Evolutionary conservation across 2,329 filamentous ascomycete species (phyloP).

Genomic region (Diaporthe longicolla): DNA sequence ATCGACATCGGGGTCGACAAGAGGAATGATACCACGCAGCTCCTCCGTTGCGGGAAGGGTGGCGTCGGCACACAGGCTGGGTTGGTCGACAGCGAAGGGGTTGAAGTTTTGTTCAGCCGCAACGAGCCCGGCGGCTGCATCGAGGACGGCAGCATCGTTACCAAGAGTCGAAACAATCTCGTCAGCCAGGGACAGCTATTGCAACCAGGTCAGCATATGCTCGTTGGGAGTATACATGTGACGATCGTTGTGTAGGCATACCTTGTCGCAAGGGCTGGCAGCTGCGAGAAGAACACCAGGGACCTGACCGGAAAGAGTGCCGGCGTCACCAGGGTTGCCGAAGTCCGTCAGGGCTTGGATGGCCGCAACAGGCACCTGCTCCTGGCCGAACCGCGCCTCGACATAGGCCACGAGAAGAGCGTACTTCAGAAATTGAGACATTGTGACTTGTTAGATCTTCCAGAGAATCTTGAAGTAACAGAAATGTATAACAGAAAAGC

Average conservation of each 20-base stretch:
- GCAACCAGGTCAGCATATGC: conserved; percentile 42
- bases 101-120: conserved; percentile 80
- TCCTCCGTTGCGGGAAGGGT: conserved; percentile 70
- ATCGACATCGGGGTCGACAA: conserved; percentile 73
- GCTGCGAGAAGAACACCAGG: conserved; percentile 73
- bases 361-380: conserved; percentile 69
- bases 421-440: conserved; percentile 50
- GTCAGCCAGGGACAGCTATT: conserved; percentile 73
- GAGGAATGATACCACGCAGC: conserved; percentile 74
- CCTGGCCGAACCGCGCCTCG: conserved; percentile 73
- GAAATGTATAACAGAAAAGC: conserved; percentile 18
- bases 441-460: conserved; percentile 31
- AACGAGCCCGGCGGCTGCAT: conserved; percentile 75
- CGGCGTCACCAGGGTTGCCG: conserved; percentile 70
- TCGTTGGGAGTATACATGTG: not conserved
- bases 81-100: conserved; percentile 69
- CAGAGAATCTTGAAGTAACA: conserved; percentile 12
- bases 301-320: conserved; percentile 72
- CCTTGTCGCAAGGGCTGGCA: conserved; percentile 74
- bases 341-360: conserved; percentile 66
- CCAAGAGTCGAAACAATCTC: conserved; percentile 74
- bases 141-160: conserved; percentile 69
- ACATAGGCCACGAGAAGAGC: conserved; percentile 53
- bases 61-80: conserved; percentile 72
- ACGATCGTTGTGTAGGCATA: conserved; percentile 46